Evolutionary conservation across 495 filamentous ascomycete species (phyloP), one percentile per base, ranked within the genome.

Genomic region (Lasiosphaeria miniovina): DNA sequence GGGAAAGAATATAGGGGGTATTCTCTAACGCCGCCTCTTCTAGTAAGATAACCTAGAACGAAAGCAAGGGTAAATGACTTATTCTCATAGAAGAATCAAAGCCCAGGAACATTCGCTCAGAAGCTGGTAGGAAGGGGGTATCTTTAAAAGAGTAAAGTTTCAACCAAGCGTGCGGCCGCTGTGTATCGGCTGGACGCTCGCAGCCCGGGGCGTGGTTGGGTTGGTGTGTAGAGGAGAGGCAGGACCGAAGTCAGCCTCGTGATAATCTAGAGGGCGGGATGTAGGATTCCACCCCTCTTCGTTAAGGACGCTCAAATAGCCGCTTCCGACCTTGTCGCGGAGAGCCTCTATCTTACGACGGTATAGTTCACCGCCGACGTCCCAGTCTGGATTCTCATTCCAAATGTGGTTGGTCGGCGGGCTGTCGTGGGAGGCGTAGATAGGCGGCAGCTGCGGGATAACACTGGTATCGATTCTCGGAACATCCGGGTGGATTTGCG

Each of bases 341-440:
- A 96, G 74, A 11, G 88, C 88, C 71, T 94, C 91, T 51, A 98
- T 84, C 65, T 92, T 92, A 70, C 88, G 88, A 43, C 85, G 84
- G 71, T 93, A 96, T 6, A 90, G 76, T 65, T 96, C 90, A 52
- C 88, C 86, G 54, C 85, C 85, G 49, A 86, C 74, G 53, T 84
- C 83, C 82, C 89, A 89, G 55, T 89, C 80, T 56, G 80, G 75
- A 35, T 69, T 71, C 46, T 81, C 78, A 33, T 70, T 77, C 66
- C 76, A 77, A 46, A 71, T 62, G 46, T 73, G 64, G 17, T 70
- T 61, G 36, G 70, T 62, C 31, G 79, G 66, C 24, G 74, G 57
- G 46, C 63, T 61, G 52, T 70, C 69, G 17, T 74, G 67, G 0
- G 79, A 67, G 52, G 77, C 64, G 56, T 73, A 71, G 50, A 77